These are phyloP conservation scores for Hibiscus mutabilis DNA, from an alignment of 345 rosid genomes.

Conservation along the genomic window DNA sequence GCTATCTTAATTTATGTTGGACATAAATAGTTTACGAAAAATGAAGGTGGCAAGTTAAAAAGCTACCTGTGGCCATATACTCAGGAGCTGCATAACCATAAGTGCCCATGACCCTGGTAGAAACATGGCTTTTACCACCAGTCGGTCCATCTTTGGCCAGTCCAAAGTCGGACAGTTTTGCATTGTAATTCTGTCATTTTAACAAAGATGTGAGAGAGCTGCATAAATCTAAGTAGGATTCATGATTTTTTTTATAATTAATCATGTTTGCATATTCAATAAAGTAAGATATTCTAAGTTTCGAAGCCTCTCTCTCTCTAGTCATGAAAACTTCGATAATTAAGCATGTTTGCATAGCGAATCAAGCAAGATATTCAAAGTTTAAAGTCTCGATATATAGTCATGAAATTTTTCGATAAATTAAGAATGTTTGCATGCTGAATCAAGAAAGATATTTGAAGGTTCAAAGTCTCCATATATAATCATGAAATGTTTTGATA, in stretches of 20 bases:
- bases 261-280: neutral
- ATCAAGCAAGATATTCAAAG: too few species aligned
- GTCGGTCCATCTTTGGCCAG: neutral
- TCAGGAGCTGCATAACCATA: neutral
- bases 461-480: too few species aligned
- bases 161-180: neutral
- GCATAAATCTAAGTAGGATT: neutral
- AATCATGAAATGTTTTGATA: too few species aligned
- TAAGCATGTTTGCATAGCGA: too few species aligned
- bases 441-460: too few species aligned
- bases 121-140: neutral
- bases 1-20: too few species aligned
- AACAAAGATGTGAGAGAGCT: neutral
- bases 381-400: too few species aligned
- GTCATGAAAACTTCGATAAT: too few species aligned
- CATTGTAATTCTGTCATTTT: neutral
- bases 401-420: too few species aligned
- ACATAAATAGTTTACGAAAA: too few species aligned
- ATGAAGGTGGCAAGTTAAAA: neutral
- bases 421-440: too few species aligned
- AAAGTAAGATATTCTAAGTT: neutral
- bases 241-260: too few species aligned
- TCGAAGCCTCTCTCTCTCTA: neutral
- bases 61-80: neutral
- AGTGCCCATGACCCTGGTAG: neutral